Evolutionary conservation across 805 yeast genomes (phyloP).

Genomic region (Ascoidea tarda): DNA sequence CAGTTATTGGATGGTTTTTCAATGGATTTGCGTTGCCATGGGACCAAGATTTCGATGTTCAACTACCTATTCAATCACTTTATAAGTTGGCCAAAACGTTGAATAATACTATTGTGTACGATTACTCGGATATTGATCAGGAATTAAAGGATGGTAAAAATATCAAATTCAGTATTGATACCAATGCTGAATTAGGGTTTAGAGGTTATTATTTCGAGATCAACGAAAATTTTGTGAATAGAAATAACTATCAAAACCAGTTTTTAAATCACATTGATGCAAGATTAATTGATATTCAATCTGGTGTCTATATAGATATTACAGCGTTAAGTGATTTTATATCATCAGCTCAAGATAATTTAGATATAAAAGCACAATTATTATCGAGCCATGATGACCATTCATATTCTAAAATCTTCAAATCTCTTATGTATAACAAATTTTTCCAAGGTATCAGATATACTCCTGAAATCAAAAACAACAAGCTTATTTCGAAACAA

Average conservation of each 20-base stretch:
- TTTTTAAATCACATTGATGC: conserved; percentile 28
- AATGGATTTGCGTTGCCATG: conserved; percentile 44
- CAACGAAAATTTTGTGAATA: conserved; percentile 29
- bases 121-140: conserved; percentile 21
- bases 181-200: conserved; percentile 16
- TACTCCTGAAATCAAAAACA: neutral
- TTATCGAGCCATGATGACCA: neutral
- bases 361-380: neutral
- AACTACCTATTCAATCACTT: conserved; percentile 33
- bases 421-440: no score
- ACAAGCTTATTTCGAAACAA: neutral
- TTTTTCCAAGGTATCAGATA: neutral
- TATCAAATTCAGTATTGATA: neutral
- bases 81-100: conserved; percentile 27
- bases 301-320: conserved; percentile 36
- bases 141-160: conserved; percentile 26
- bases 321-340: conserved; percentile 29
- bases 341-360: neutral
- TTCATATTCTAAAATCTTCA: neutral
- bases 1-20: conserved; percentile 49
- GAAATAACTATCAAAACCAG: conserved; percentile 35
- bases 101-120: conserved; percentile 37
- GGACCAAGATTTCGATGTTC: conserved; percentile 51
- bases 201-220: conserved; percentile 22
- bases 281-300: conserved; percentile 32